Percentiles rank a stretch among this genome's conserved stretches.
phyloP scores from a whole-genome alignment of 345 rosid species.

The Leavenworthia alabamica region DNA sequence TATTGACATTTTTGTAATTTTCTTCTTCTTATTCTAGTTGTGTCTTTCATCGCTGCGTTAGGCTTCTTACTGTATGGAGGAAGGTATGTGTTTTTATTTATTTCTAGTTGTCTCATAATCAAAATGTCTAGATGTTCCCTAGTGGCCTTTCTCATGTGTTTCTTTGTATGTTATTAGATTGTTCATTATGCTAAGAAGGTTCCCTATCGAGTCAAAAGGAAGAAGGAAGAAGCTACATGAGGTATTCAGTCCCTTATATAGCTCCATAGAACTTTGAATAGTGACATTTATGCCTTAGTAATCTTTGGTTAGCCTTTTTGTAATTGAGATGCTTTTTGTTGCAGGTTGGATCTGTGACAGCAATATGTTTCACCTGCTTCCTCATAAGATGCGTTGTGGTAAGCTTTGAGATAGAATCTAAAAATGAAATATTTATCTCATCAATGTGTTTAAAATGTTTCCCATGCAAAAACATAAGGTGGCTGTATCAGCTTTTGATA shows the following conservation, averaged over 20 bases:
- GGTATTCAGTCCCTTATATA: conserved; percentile 41
- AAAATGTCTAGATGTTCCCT: background rate
- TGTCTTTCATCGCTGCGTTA: conserved; percentile 81
- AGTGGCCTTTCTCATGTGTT: conserved; percentile 8
- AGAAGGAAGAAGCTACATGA: conserved; percentile 97
- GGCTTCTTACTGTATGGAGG: conserved; percentile 97
- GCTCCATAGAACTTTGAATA: background rate
- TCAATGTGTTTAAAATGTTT: background rate
- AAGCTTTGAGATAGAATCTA: conserved; percentile 24
- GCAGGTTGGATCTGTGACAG: conserved; percentile 98
- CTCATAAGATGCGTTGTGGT: conserved; percentile 92
- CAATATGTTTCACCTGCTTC: conserved; percentile 93
- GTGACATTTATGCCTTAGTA: background rate
- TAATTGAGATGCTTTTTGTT: conserved; percentile 7
- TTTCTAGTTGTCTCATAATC: conserved; percentile 4
- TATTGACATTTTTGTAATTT: background rate
- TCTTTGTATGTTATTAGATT: conserved; percentile 43
- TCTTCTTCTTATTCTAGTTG: conserved; percentile 42
- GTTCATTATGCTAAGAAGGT: conserved; percentile 90
- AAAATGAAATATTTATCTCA: background rate
- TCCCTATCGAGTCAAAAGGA: conserved; percentile 97
- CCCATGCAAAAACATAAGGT: conserved; percentile 37
- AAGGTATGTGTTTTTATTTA: conserved; percentile 49
- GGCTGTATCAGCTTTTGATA: conserved; percentile 73
- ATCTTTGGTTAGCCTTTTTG: background rate